Conservation (phyloP, 2,329 filamentous ascomycete species). For the Trichophyton equinum region DNA sequence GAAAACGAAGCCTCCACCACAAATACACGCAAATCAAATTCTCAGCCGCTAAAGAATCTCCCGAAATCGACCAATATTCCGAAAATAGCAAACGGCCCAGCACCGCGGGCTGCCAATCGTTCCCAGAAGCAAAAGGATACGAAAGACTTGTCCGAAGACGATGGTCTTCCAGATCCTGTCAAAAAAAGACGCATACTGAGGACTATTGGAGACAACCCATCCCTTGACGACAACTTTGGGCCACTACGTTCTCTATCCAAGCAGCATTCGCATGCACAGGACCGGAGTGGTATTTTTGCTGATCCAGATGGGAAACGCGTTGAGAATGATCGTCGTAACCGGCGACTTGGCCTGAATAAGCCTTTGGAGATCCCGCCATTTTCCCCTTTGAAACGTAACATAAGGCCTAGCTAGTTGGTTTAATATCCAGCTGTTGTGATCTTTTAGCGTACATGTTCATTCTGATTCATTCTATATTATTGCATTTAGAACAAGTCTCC, state of each 20-base stretch:
- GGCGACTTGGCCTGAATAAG: background rate
- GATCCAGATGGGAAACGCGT: background rate
- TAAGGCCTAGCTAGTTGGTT: background rate
- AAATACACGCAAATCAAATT: background rate
- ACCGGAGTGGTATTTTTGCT: background rate
- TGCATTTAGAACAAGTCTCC: no score
- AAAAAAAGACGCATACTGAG: background rate
- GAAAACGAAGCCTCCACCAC: background rate
- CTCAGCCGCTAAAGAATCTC: background rate
- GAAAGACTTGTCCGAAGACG: background rate
- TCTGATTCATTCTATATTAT: background rate
- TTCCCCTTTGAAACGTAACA: conserved; percentile 4
- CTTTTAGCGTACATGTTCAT: background rate
- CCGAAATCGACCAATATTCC: background rate
- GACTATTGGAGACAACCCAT: background rate
- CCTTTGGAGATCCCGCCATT: background rate
- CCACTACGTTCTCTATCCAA: background rate
- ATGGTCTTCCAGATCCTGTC: background rate
- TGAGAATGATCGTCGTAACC: conserved; percentile 1
- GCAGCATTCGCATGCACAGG: background rate
- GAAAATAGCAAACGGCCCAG: background rate
- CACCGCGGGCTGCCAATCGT: background rate
- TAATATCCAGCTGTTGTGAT: background rate
- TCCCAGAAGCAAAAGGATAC: background rate
- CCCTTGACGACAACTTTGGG: background rate